Evolutionary conservation across 495 filamentous ascomycete species (phyloP), one percentile per base, ranked within the genome.

Genomic region (Sordaria brevicollis): DNA sequence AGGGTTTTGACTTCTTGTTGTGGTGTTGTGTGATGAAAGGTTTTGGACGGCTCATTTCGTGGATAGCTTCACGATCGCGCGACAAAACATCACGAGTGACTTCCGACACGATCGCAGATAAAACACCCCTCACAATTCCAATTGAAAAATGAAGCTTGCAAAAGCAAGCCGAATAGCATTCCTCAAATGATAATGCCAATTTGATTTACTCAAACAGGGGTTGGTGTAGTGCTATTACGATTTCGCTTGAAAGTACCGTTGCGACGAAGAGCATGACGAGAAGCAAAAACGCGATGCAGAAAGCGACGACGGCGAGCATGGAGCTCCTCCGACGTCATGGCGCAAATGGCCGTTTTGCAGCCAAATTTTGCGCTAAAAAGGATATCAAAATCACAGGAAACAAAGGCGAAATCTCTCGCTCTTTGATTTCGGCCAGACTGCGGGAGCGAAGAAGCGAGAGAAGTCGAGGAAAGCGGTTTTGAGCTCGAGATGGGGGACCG

Each of bases 61-160:
- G 76, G 79, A 83, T 83, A 79, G 81, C 81, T 81, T 83, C 81
- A 80, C 71, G 70, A 67, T 66, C 15, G 57, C 41, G n/a, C 37
- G 29, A 29, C 66, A 69, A 38, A 65, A 65, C 69, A 77, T 69
- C 71, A 70, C 65, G 36, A 71, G 74, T 77, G 79, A 74, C 71
- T 75, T 73, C 65, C 66, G 57, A 71, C 25, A 54, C 29, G 33
- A 62, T 7, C 19, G 57, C 62, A 11, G 8, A 71, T 68, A 69
- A 31, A 54, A 33, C 67, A 25, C 35, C 15, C 25, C 19, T 19
- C 2, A 69, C 29, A 66, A 19, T 35, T 31, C 31, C 57, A 62
- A 71, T 35, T 10, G 29, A 9, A 8, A 69, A 35, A 36, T 65
- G 25, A 72, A 77, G 15, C 11, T 66, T 13, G 41, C 67, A 38